Conservation (phyloP, 2,329 filamentous ascomycete species). For the Mariannaea elegans region DNA sequence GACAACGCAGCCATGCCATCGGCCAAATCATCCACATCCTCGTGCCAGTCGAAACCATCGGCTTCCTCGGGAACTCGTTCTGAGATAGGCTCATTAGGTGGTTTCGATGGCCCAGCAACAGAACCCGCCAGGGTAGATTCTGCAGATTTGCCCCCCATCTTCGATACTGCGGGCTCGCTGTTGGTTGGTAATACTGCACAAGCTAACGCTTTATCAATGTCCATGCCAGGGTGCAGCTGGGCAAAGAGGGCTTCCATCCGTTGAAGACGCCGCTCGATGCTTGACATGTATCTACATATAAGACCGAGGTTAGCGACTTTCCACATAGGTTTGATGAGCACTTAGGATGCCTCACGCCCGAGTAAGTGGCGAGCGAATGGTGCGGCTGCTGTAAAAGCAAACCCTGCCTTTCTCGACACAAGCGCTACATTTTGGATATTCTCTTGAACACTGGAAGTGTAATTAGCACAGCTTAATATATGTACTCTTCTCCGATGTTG, state of each 20-base stretch:
- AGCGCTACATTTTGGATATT: conserved; percentile 35
- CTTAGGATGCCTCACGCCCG: conserved; percentile 29
- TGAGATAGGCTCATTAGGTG: conserved; percentile 26
- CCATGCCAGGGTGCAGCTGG: conserved; percentile 33
- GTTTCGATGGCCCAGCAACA: too few relatives aligned
- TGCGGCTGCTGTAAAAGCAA: conserved; percentile 40
- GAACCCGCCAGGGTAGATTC: neutral
- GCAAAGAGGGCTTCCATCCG: conserved; percentile 32
- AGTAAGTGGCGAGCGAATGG: conserved; percentile 38
- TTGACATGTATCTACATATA: conserved; percentile 33
- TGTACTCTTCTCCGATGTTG: neutral
- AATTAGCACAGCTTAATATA: neutral
- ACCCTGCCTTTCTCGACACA: conserved; percentile 33
- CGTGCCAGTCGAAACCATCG: conserved; percentile 46
- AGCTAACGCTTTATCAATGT: conserved; percentile 34
- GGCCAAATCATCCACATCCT: conserved; percentile 42
- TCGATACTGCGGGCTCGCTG: neutral
- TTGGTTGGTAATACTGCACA: neutral
- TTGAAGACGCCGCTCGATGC: conserved; percentile 33
- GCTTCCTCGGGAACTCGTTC: conserved; percentile 42
- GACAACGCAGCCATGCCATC: conserved; percentile 49
- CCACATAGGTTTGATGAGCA: neutral
- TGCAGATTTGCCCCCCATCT: neutral
- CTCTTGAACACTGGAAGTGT: conserved; percentile 36
- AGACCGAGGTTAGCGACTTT: too few relatives aligned